Base-by-base conservation (phyloP, 2,329 filamentous ascomycete genomes). In the Microcyclosporella mali region DNA sequence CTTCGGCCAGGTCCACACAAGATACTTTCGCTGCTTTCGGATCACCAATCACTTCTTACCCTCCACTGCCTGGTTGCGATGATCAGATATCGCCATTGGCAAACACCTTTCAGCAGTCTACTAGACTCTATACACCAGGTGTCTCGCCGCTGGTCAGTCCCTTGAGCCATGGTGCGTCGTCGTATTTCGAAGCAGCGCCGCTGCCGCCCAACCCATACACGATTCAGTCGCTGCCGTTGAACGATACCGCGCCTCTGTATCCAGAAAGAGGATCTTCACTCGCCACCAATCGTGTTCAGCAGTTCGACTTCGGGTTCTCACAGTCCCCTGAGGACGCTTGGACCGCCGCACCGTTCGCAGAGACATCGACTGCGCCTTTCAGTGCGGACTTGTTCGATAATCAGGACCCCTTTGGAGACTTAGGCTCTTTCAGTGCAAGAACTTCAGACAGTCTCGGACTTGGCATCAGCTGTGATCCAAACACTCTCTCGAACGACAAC, bases 1-100 rank as follows among this genome's bases (percentile, higher is more conserved):
- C 65, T 43, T 70, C 71, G 32, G 66, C 66, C 43, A 68, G 65
- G 40, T 59, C 66, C 3, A 55, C 64, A 37, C 59, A 67, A 37
- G 63, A 70, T 36, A 40, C 50, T 21, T 59, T 58, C 41, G 54
- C 57, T 60, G 58, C 54, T 50, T 60, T 60, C 56, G 56, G 56
- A 31, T 56, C 53, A 27, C 50, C 54, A 12, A 43, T 50, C 29
- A 21, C 38, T 36, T 43, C 32, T 33, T 50, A 46, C 44, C 37
- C 50, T 37, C 40, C 49, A 32, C 28, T 48, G 33, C 43, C 48
- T 45, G 43, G 52, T 17, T 57, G 52, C 40, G 57, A 60, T 32
- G 52, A 57, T 18, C 52, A 58, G 46, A 48, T 60, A 15, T 60
- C 53, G 32, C 58, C 58, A 8, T 46, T 60, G 45, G 57, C 58